Percentiles rank a stretch among this genome's conserved stretches.
phyloP scores from a whole-genome alignment of 768 basidiomycete species.

The Trametes villosa region DNA sequence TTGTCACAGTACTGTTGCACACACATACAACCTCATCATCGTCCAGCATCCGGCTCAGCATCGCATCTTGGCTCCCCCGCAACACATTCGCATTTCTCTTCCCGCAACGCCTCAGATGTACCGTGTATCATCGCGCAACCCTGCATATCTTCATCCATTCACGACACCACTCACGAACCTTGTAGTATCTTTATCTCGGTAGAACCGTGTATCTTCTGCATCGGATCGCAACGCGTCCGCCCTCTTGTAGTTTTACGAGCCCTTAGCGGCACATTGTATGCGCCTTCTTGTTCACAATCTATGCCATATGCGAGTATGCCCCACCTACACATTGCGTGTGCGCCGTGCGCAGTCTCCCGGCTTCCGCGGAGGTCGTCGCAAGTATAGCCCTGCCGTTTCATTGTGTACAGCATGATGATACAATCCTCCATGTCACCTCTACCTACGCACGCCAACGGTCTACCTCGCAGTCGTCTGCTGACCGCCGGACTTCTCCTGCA shows the following conservation, averaged over 20 bases:
- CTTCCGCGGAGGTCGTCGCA: neutral
- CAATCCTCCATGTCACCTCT: too few species aligned
- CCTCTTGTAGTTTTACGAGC: slow-evolving; percentile 9
- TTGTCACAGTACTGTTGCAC: slow-evolving; percentile 1
- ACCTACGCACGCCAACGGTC: neutral
- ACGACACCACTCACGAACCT: slow-evolving; percentile 12
- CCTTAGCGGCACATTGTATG: slow-evolving; percentile 21
- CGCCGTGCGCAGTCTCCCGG: neutral
- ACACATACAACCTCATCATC: neutral
- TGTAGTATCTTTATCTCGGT: slow-evolving; percentile 35
- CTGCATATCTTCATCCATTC: neutral
- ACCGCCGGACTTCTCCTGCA: slow-evolving; percentile 58
- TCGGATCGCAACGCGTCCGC: slow-evolving; percentile 16
- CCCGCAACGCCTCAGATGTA: slow-evolving; percentile 18
- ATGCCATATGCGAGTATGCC: slow-evolving; percentile 21
- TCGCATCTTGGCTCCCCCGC: slow-evolving; percentile 1
- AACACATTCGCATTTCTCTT: slow-evolving; percentile 1
- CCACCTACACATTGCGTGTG: neutral
- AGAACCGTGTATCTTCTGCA: slow-evolving; percentile 30
- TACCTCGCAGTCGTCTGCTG: slow-evolving; percentile 67
- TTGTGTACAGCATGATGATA: too few species aligned
- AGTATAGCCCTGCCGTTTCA: too few species aligned
- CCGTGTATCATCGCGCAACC: slow-evolving; percentile 13
- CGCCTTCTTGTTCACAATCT: slow-evolving; percentile 5
- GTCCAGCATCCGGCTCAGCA: slow-evolving; percentile 6